Evolutionary conservation across 768 basidiomycete species (phyloP), one percentile per base, ranked within the genome.

Genomic region (Trametes maxima): DNA sequence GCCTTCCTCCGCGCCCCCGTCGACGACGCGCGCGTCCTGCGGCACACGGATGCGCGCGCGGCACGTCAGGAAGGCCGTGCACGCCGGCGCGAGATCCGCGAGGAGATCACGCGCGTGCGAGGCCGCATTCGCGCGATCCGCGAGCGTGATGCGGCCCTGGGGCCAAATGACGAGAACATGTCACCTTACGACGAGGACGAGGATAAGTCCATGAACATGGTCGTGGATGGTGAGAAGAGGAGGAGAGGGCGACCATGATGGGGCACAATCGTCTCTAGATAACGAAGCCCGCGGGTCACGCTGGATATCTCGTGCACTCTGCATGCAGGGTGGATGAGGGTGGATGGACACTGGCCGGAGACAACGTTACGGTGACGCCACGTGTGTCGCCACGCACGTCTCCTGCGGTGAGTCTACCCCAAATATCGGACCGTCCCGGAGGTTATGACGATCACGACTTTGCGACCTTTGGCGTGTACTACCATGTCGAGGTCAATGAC

Each of bases 71-170:
- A 66, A 47, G 62, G 59, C 21, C 56, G 63, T 14, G 53, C 45
- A 2, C 59, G 57, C 17, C 66, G 66, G 5, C 46, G 53, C 21
- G 57, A 54, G 47, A 44, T 67, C 35, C 62, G 62, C 16, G 60
- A 61, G 51, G 62, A 64, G 57, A 59, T 67, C 56, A 54, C 49
- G 35, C 57, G 52, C 42, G 53, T 50, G 35, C 62, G 57, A 10
- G 55, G 54, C 25, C 54, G 54, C 36, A 61, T 61, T 47, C 60
- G 50, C 43, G 49, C 55, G 35, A 62, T 62, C 36, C 60, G 55
- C 35, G 55, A 57, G 16, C 55, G 54, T 21, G 53, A 52, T 2
- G 43, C 40, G 5, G 8, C 24, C 28, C 28, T 33, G 8, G 28
- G 28, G 43, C 14, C 21, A 8, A 35, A 22, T 19, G 53, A 62